Percentiles rank a stretch among this genome's conserved stretches.
These are phyloP conservation scores for Hemerocallis citrina DNA, from an alignment of 106 monocot genomes.

Conservation along the genomic window DNA sequence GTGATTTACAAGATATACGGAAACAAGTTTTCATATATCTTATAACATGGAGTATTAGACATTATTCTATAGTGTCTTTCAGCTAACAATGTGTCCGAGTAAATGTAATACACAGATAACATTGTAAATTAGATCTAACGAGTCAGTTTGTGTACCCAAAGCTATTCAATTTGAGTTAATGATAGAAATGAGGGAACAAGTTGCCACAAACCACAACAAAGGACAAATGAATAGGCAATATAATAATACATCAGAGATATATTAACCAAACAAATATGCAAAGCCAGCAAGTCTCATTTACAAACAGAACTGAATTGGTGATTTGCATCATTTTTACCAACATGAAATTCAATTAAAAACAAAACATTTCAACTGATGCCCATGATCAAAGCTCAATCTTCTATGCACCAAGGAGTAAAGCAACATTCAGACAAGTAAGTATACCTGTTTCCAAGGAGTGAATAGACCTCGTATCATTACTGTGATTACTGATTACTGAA, in stretches of 20 bases:
- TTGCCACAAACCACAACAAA: background rate
- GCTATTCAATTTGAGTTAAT: too few relatives aligned
- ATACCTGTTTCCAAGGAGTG: background rate
- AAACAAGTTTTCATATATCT: too few relatives aligned
- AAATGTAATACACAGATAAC: background rate
- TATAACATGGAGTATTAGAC: too few relatives aligned
- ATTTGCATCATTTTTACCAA: background rate
- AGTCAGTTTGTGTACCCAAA: background rate
- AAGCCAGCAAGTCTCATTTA: background rate
- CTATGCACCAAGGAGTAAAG: background rate
- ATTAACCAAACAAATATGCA: too few relatives aligned
- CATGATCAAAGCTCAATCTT: background rate
- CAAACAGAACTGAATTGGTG: background rate
- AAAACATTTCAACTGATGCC: background rate
- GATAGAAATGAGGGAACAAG: too few relatives aligned
- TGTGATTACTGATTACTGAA: conserved; percentile 63
- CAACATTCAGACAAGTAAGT: background rate
- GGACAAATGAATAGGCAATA: background rate
- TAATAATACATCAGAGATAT: too few relatives aligned
- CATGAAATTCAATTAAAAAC: background rate
- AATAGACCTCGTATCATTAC: background rate
- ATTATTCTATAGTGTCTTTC: too few relatives aligned
- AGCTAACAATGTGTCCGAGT: too few relatives aligned
- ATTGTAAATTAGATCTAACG: background rate
- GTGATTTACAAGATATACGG: too few relatives aligned